Evolutionary conservation across 768 basidiomycete species (phyloP), one percentile per base, ranked within the genome.

Genomic region (Collybiopsis luxurians): DNA sequence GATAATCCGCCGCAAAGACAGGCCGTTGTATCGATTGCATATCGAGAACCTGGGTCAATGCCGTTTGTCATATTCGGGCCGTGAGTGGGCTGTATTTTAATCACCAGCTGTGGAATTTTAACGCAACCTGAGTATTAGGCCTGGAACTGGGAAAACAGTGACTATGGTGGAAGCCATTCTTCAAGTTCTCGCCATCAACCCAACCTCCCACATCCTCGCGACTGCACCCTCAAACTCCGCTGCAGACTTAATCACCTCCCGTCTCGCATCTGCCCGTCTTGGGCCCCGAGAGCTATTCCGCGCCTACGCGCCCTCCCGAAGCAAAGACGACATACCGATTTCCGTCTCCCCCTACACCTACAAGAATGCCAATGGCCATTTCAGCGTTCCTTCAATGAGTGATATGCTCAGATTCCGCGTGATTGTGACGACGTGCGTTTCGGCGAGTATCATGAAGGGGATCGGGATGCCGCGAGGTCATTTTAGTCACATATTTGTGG

Each of bases 141-240:
- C 83, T 3, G 83, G 84, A 6, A 88, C 86, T 0, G 86, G 86
- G 1, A 88, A 87, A 67, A 88, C 86, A 0, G 77, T 86, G 19
- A 86, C 83, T 0, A 72, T 82, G 11, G 76, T 86, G 1, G 85
- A 87, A 65, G 77, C 82, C 0, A 85, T 86, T 19, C 70, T 66
- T 1, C 85, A 86, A 62, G 60, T 86, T 3, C 68, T 85, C 3
- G 55, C 54, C 2, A 56, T 51, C 3, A 65, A 77, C 46, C 74
- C 78, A 0, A 55, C 63, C 0, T 71, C 79, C 1, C 74, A 68
- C n/a, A 71, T 87, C 28, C 72, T 87, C 2, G 84, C 79, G 0
- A 85, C 82, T 54, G 84, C 85, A 4, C 85, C 85, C 0, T 84
- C 82, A 62, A 86, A 86, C 65, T 84, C 83, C 4, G 84, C 85